These are phyloP conservation scores for Talaromyces borbonicus DNA, from an alignment of 495 filamentous ascomycete genomes.

Conservation along the genomic window DNA sequence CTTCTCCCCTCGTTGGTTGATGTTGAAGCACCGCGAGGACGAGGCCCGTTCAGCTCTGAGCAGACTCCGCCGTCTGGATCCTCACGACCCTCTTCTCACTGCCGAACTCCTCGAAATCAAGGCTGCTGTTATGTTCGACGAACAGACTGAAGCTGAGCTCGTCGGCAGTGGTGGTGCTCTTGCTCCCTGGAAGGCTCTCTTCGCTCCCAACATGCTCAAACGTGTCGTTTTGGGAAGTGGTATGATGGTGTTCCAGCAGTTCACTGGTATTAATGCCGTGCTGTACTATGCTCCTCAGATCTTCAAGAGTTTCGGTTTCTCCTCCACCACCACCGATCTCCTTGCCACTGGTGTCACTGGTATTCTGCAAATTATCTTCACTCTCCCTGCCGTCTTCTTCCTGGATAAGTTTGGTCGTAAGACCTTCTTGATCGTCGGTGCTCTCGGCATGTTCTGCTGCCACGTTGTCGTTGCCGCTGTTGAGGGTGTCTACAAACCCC, in stretches of 20 bases:
- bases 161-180: slow-evolving; percentile 39
- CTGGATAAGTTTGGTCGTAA: slow-evolving; percentile 66
- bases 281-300: slow-evolving; percentile 49
- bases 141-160: slow-evolving; percentile 39
- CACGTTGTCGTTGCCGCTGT: slow-evolving; percentile 38
- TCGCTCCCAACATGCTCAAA: slow-evolving; percentile 48
- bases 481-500: slow-evolving; percentile 24
- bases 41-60: slow-evolving; percentile 56
- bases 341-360: slow-evolving; percentile 69
- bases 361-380: slow-evolving; percentile 65
- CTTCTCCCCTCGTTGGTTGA: slow-evolving; percentile 68
- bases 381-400: slow-evolving; percentile 57
- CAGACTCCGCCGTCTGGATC: slow-evolving; percentile 51
- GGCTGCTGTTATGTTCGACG: slow-evolving; percentile 43
- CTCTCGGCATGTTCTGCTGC: slow-evolving; percentile 58
- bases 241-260: slow-evolving; percentile 49
- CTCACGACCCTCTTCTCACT: slow-evolving; percentile 51
- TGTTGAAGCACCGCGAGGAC: slow-evolving; percentile 68
- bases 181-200: slow-evolving; percentile 48
- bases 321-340: slow-evolving; percentile 47
- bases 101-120: slow-evolving; percentile 62
- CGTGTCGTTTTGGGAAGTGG: slow-evolving; percentile 47
- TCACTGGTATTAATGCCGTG: slow-evolving; percentile 55
- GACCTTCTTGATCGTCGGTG: slow-evolving; percentile 65
- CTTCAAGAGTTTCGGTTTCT: slow-evolving; percentile 24